Conservation (phyloP, 495 filamentous ascomycete species). For the Daldinia concentrica region DNA sequence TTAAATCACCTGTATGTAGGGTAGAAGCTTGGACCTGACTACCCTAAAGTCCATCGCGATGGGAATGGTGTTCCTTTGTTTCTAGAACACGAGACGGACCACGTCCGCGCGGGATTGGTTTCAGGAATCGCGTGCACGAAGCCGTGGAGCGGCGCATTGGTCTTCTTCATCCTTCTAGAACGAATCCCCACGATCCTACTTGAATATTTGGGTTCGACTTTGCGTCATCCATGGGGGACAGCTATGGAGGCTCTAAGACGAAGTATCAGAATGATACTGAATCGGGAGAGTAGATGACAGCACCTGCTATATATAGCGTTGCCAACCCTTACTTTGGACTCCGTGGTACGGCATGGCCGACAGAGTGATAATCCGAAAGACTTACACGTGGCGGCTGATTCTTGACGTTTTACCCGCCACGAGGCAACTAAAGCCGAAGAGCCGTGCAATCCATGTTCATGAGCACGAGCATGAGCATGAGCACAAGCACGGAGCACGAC, state of each 20-base stretch:
- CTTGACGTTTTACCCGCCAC: constrained; percentile 20
- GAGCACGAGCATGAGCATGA: neutral
- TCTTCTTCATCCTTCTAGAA: constrained; percentile 6
- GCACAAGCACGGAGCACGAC: neutral
- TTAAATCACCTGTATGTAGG: neutral
- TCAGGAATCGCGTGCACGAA: neutral
- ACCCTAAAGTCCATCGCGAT: neutral
- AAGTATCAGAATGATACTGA: constrained; percentile 3
- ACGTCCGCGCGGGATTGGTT: constrained; percentile 1
- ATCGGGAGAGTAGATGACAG: constrained; percentile 11
- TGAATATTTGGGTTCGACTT: neutral
- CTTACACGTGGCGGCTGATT: constrained; percentile 18
- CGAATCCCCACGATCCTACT: constrained; percentile 2
- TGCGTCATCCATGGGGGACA: neutral
- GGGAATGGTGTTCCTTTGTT: neutral
- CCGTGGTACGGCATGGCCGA: constrained; percentile 31
- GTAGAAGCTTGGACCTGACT: neutral
- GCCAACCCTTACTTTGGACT: constrained; percentile 6
- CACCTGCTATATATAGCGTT: constrained; percentile 16
- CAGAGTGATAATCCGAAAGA: constrained; percentile 2
- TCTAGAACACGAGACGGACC: constrained; percentile 1
- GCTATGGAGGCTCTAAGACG: neutral
- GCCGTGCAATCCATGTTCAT: constrained; percentile 3
- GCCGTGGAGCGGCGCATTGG: neutral
- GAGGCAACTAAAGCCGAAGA: constrained; percentile 13